Percentiles rank a stretch among this genome's conserved stretches.
phyloP scores from a whole-genome alignment of 2,329 filamentous ascomycete genomes.

The Rhinocladiella similis region DNA sequence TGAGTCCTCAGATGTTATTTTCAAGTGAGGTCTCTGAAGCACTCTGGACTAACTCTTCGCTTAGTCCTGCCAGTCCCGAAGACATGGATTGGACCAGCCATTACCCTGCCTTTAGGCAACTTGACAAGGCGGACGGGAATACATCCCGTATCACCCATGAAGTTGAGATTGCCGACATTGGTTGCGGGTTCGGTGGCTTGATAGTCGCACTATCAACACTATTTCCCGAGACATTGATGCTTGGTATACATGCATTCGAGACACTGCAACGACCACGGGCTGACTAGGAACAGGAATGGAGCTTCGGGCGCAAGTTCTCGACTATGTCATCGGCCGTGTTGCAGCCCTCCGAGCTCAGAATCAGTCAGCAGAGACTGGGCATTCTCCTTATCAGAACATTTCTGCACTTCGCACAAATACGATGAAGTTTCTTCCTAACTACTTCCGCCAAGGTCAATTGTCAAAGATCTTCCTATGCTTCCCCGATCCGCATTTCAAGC shows the following conservation, averaged over 20 bases:
- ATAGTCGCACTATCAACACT: conserved; percentile 80
- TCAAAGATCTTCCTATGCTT: conserved; percentile 97
- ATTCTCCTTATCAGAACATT: conserved; percentile 72
- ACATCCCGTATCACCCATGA: conserved; percentile 58
- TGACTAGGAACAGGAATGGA: conserved; percentile 68
- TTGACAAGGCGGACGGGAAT: conserved; percentile 31
- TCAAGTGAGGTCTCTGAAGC: neutral
- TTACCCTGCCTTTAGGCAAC: conserved; percentile 71
- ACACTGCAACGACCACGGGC: neutral
- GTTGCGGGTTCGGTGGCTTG: conserved; percentile 92
- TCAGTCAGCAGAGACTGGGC: conserved; percentile 11
- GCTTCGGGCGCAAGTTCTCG: conserved; percentile 84
- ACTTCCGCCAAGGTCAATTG: conserved; percentile 80
- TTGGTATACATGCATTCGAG: conserved; percentile 57
- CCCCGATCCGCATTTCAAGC: conserved; percentile 97
- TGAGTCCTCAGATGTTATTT: conserved; percentile 47
- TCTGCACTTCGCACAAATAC: conserved; percentile 88
- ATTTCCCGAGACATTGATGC: conserved; percentile 76
- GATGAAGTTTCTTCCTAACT: conserved; percentile 99
- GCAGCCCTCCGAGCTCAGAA: conserved; percentile 66
- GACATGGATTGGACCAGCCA: conserved; percentile 89
- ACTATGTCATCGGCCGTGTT: conserved; percentile 87
- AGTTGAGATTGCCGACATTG: conserved; percentile 93
- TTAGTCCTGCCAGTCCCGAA: conserved; percentile 72
- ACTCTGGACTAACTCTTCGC: neutral